These are phyloP conservation scores for Hyphopichia burtonii DNA, from an alignment of 1,139 yeast genomes.

Conservation along the genomic window DNA sequence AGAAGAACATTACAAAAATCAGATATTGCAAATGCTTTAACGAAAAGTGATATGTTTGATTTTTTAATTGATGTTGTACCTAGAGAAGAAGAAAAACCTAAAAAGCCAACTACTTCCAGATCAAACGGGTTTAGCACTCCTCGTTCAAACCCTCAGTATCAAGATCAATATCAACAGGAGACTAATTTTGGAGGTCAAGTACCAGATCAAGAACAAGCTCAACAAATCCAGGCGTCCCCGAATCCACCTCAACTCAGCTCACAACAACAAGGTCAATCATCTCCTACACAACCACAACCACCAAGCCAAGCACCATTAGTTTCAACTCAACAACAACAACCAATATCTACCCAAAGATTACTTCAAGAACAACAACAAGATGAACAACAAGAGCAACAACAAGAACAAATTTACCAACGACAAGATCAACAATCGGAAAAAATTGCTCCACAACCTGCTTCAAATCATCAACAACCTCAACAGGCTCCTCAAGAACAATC, in stretches of 20 bases:
- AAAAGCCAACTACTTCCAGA: slow-evolving; percentile 26
- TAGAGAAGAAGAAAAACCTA: slow-evolving; percentile 66
- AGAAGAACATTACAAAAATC: slow-evolving; percentile 90
- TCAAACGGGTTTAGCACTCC: slow-evolving; percentile 11
- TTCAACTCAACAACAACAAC: slow-evolving; percentile 11
- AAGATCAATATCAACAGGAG: slow-evolving; percentile 2
- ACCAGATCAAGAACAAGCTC: background rate
- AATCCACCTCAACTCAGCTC: slow-evolving; percentile 2
- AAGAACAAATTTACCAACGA: background rate
- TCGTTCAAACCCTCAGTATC: background rate
- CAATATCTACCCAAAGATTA: slow-evolving; percentile 13
- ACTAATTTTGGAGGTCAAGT: background rate
- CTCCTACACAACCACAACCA: background rate
- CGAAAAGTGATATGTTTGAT: slow-evolving; percentile 95
- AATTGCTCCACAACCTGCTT: background rate
- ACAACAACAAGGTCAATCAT: slow-evolving; percentile 3
- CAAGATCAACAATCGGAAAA: slow-evolving; percentile 5
- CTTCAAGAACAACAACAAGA: slow-evolving; percentile 7
- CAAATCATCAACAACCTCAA: slow-evolving; percentile 4
- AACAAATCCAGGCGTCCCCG: slow-evolving; percentile 8
- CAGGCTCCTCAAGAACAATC: slow-evolving; percentile 5
- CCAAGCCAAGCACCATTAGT: background rate
- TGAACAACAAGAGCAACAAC: slow-evolving; percentile 6
- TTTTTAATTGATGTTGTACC: slow-evolving; percentile 95
- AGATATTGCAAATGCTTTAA: slow-evolving; percentile 93